Evolutionary conservation across 345 rosid species (phyloP), one percentile per base, ranked within the genome.

Genomic region (Mercurialis annua): DNA sequence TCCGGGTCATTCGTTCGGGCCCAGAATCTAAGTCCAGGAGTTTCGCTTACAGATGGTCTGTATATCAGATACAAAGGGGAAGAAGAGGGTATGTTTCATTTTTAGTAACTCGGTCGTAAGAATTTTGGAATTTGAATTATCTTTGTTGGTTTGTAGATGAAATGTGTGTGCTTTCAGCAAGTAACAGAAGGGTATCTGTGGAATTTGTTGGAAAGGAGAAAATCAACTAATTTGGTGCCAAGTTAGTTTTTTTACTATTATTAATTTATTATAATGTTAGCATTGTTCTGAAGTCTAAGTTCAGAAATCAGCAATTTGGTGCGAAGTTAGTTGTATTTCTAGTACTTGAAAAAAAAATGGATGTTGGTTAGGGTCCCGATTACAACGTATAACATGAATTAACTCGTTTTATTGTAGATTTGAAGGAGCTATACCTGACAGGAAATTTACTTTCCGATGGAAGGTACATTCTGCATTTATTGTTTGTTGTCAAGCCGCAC

Each of bases 391-490:
- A 49, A 27, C 30, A 57, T 49, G 44, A 26, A 34, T 60, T 47
- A 43, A 42, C 7, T 47, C 44, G 33, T n/a, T 54, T 29, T 75
- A 55, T 78, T 70, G 44, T n/a, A 93, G 99, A 80, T 79, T 69
- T 90, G 54, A 83, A 86, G 83, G 86, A 84, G 80, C 85, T 94
- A 59, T 97, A 94, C 80, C 81, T 91, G 77, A 87, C 89, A 17
- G 99, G 97, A 77, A 94, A 94, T 82, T 85, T 94, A 78, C 85
- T 94, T 68, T 82, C 83, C 26, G 84, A 62, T 94, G 97, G 97
- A 83, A 87, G 97, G 99, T 90, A 78, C 23, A 2, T 58, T 59
- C 42, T 30, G 18, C 42, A 48, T 33, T 50, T 16, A 29, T 2
- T 33, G 63, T 53, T 36, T 27, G 23, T 36, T 27, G 10, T 40